Percentiles rank a stretch among this genome's conserved stretches.
Evolutionary conservation across 805 yeast genomes (phyloP).

Genomic region (Candida patagonica): DNA sequence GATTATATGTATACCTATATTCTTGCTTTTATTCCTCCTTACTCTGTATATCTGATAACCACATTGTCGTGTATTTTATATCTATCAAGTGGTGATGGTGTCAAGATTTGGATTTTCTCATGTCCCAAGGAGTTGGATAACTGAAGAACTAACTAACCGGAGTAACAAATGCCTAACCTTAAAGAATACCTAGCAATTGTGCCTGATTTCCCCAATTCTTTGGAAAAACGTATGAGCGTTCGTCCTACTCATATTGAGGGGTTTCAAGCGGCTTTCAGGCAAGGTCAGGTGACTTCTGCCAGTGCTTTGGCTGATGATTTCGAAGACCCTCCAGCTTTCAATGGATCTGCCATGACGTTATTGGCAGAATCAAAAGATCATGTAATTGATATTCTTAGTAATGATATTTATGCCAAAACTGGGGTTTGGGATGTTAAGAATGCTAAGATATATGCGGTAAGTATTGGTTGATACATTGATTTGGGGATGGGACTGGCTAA

Average conservation of each 20-base stretch:
- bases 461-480: not conserved
- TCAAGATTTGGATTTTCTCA: not conserved
- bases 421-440: conserved; percentile 73
- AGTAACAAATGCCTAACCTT: not conserved
- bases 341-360: conserved; percentile 59
- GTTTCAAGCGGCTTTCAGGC: conserved; percentile 23
- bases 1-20: not conserved
- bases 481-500: not conserved
- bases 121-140: too few species aligned
- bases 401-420: conserved; percentile 50
- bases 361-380: conserved; percentile 59
- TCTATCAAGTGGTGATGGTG: not conserved
- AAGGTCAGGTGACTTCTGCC: conserved; percentile 34
- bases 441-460: conserved; percentile 47
- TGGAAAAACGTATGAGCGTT: conserved; percentile 25
- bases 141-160: not conserved
- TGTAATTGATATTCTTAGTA: conserved; percentile 51
- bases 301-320: conserved; percentile 24
- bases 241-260: conserved; percentile 35
- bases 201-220: conserved; percentile 55
- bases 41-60: conserved; percentile 25
- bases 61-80: conserved; percentile 5
- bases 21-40: conserved; percentile 14
- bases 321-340: conserved; percentile 38
- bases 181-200: conserved; percentile 59